A percentile compares a stretch with the other conserved stretches of the same genome.
Evolutionary conservation across 2,329 filamentous ascomycete genomes (phyloP).

Genomic region (Salinomyces thailandicus): DNA sequence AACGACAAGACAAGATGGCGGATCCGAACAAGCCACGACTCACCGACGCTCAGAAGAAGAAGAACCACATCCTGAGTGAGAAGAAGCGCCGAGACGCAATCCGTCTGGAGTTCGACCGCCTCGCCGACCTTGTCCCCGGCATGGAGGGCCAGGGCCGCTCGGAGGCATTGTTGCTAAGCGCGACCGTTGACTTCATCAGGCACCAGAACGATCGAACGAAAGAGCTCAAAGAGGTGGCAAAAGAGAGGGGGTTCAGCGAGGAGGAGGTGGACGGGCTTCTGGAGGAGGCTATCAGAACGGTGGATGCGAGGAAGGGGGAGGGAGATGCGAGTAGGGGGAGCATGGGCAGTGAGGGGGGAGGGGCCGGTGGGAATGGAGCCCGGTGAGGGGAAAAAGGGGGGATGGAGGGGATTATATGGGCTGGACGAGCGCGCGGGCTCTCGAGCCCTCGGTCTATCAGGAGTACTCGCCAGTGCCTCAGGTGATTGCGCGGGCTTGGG

Average conservation of each 20-base stretch:
- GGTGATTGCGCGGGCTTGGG: too few relatives aligned
- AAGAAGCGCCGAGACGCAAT: constrained; percentile 63
- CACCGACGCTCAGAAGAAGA: constrained; percentile 61
- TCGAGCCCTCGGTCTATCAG: too few relatives aligned
- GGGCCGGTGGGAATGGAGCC: too few relatives aligned
- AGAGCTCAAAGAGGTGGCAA: constrained; percentile 27
- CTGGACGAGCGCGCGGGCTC: too few relatives aligned
- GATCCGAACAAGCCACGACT: constrained; percentile 54
- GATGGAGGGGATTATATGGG: too few relatives aligned
- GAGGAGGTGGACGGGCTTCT: constrained; percentile 12
- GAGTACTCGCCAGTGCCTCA: too few relatives aligned
- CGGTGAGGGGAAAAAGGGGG: too few relatives aligned
- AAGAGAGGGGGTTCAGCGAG: constrained; percentile 17
- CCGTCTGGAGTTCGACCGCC: constrained; percentile 69
- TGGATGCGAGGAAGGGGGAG: too few relatives aligned
- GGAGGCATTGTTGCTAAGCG: constrained; percentile 69
- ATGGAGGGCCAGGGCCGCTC: constrained; percentile 74
- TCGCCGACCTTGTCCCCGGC: constrained; percentile 71
- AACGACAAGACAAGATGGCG: too few relatives aligned
- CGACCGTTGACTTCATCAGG: constrained; percentile 35
- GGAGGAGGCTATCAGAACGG: neutral
- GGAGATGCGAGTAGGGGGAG: too few relatives aligned
- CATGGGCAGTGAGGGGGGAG: too few relatives aligned
- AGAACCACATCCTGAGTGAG: constrained; percentile 61
- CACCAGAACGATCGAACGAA: constrained; percentile 31